Base-by-base conservation (phyloP, 2,329 filamentous ascomycete genomes). In the Ambrosiella xylebori region DNA sequence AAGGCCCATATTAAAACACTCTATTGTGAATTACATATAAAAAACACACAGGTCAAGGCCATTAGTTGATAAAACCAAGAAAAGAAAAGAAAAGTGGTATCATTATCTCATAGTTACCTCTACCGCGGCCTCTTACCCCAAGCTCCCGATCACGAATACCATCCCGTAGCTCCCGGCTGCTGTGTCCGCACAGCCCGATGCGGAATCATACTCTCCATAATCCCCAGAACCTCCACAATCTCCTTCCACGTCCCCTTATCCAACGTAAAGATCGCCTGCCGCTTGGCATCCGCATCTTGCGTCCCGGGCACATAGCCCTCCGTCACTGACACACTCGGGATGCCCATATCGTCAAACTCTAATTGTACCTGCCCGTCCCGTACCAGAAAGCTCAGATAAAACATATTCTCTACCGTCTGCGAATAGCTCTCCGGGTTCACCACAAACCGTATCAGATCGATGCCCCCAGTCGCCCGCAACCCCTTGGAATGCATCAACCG, bases 361-460 rank as follows among this genome's bases (percentile, higher is more conserved):
- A 98, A 76, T 39, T 80, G 81, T 5, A 89, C 79, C 61, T 79
- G 81, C 9, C 89, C 89, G 70, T 98, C 93, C 59, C 87, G 82
- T 61, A 97, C 88, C 61, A 98, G 72, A 66, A 98, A 98, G 67
- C 88, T 94, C 64, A 95, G 80, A 68, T 97, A 97, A 69, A 98
- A 98, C 65, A 98, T 75, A 65, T 98, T 98, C 68, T 98, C 93
- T 6, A 98, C 83, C 0, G 89, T 95, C 69, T 98, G 93, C 0
- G 88, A 88, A 65, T 97, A 98, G 0, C 88, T 95, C 44, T 74
- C 74, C 0, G 93, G 93, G 64, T 98, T 95, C 62, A 97, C 79
- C 45, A 89, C 87, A 64, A 96, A 97, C 56, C 85, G 82, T 68
- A 96, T 85, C 11, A 96, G 71, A 54, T 86, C 81, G 2, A 95